A percentile compares a stretch with the other conserved stretches of the same genome.
Evolutionary conservation across 345 rosid genomes (phyloP).

Genomic region (Barbarea vulgaris): DNA sequence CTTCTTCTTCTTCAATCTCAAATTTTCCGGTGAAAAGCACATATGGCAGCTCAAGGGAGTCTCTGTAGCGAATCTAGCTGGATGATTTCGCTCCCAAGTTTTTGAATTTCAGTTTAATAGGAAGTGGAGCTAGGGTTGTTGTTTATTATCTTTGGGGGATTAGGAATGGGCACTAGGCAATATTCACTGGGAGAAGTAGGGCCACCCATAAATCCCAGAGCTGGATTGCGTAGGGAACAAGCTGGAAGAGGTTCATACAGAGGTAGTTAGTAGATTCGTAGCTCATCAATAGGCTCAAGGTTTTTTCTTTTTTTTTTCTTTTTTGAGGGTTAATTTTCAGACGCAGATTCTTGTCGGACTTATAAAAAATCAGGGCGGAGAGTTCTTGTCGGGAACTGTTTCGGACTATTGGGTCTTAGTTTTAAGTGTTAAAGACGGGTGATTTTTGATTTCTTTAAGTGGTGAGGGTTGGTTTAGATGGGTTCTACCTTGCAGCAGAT

Average conservation of each 20-base stretch:
- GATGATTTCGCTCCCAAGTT: not conserved
- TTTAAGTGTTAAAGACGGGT: not conserved
- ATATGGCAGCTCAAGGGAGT: not conserved
- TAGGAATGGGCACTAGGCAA: constrained; percentile 79
- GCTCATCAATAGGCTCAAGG: not conserved
- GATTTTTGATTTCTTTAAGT: too few relatives aligned
- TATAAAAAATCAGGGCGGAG: constrained; percentile 13
- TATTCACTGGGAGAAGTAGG: constrained; percentile 76
- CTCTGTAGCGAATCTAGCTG: not conserved
- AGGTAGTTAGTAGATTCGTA: constrained; percentile 67
- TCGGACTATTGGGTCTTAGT: not conserved
- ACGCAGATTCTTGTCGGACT: constrained; percentile 13
- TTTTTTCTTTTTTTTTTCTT: not conserved
- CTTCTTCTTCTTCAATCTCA: not conserved
- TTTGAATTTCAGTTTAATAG: constrained; percentile 2
- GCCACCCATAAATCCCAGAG: constrained; percentile 83
- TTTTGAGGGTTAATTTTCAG: constrained; percentile 13
- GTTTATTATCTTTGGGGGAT: constrained; percentile 2
- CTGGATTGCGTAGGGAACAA: constrained; percentile 85
- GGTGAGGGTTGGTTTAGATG: constrained; percentile 44
- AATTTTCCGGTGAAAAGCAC: not conserved
- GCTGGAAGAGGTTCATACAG: constrained; percentile 98
- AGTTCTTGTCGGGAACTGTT: not conserved
- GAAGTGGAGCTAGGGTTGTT: constrained; percentile 19
- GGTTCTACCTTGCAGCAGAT: constrained; percentile 56